Base-by-base conservation (phyloP, 495 filamentous ascomycete species). In the Hypoxylon trugodes region DNA sequence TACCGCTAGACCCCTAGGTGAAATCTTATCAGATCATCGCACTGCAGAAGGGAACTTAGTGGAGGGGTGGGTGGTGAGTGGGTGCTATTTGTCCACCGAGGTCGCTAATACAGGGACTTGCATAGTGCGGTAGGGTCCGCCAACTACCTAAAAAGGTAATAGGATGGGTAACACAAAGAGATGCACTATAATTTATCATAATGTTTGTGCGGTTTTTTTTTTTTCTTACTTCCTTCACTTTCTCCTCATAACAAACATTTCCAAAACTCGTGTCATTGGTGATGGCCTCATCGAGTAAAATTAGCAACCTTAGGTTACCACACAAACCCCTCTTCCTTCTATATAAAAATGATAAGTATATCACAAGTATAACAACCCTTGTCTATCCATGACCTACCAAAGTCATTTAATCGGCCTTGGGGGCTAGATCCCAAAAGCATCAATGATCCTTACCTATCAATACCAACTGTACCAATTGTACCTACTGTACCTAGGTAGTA, bases 11-110 rank as follows among this genome's bases (percentile, higher is more conserved):
- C 10, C 26, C 16, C 53, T 49, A 49, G 37, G n/a, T n/a, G 55
- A 60, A 46, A 66, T 63, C 60, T 63, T 62, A 62, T 62, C 59
- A 65, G 61, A 65, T 65, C 61, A 66, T 61, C 45, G 35, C 41
- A 56, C 21, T 28, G 49, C 42, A 53, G 40, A 10, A 24, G 38
- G 16, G 9, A 10, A 7, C 19, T n/a, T 38, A 37, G 30, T 15
- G 25, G 42, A 13, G 25, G 53, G 26, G 53, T 57, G 53, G 53
- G 33, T 52, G 26, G 53, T 57, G 53, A 42, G 33, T 52, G 6
- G 10, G 18, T 32, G 26, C 13, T 50, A 15, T 25, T 26, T 19
- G 21, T 28, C 59, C 22, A 63, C 59, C 59, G 49, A 55, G 42
- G 24, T 36, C 36, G 35, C 36, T 62, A n/a, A n/a, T n/a, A 42